Conservation (phyloP, 2,329 filamentous ascomycete genomes). For the Neonectria punicea region DNA sequence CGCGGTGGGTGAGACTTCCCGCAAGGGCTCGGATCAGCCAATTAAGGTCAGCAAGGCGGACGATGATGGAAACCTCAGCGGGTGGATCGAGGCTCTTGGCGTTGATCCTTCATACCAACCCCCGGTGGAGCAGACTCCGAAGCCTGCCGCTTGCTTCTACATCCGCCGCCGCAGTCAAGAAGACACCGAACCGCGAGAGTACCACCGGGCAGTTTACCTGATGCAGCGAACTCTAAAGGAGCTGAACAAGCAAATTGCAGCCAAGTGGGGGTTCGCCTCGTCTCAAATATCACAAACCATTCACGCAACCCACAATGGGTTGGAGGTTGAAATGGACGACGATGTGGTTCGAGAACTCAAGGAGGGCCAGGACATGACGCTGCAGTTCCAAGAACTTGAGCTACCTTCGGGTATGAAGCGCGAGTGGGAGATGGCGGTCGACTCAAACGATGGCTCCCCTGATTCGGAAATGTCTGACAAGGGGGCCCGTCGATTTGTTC, state of each 20-base stretch:
- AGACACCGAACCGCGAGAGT: slow-evolving; percentile 65
- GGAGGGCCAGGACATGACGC: slow-evolving; percentile 92
- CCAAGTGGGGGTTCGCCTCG: slow-evolving; percentile 84
- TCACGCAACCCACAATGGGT: slow-evolving; percentile 76
- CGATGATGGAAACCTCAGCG: slow-evolving; percentile 73
- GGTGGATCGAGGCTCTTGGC: slow-evolving; percentile 91
- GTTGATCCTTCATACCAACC: slow-evolving; percentile 89
- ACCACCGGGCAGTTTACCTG: slow-evolving; percentile 88
- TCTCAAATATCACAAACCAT: slow-evolving; percentile 76
- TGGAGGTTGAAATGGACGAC: slow-evolving; percentile 90
- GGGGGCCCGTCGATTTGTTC: slow-evolving; percentile 51
- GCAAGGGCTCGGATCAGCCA: slow-evolving; percentile 63
- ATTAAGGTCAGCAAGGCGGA: slow-evolving; percentile 65
- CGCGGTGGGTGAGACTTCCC: slow-evolving; percentile 59
- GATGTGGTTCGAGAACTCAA: slow-evolving; percentile 84
- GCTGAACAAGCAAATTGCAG: slow-evolving; percentile 76
- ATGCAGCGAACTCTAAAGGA: slow-evolving; percentile 79
- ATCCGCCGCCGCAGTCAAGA: slow-evolving; percentile 67
- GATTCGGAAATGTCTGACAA: slow-evolving; percentile 28
- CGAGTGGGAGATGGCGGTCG: slow-evolving; percentile 72
- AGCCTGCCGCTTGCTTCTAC: slow-evolving; percentile 89
- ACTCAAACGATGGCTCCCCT: slow-evolving; percentile 51
- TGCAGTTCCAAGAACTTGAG: slow-evolving; percentile 68
- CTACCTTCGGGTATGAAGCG: slow-evolving; percentile 53
- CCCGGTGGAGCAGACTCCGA: slow-evolving; percentile 75